phyloP scores from a whole-genome alignment of 2,329 filamentous ascomycete genomes.

The Ophiostoma pallidulum region DNA sequence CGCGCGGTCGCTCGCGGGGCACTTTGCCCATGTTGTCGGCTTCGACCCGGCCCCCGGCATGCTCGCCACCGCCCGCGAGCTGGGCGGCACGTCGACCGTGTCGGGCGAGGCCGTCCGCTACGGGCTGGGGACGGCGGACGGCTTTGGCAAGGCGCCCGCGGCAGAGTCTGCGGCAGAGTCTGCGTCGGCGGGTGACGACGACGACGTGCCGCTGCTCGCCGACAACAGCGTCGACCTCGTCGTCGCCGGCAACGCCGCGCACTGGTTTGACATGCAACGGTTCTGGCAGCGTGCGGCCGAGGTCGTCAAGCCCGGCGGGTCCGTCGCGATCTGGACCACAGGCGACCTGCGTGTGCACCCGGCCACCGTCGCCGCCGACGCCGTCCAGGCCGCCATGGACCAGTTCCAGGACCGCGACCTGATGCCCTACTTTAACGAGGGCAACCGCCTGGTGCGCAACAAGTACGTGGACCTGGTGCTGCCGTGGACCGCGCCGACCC shows the following conservation, averaged over 20 bases:
- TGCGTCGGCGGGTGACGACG: too few relatives aligned
- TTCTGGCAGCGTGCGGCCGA: constrained; percentile 41
- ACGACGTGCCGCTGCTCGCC: too few relatives aligned
- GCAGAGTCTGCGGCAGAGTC: constrained; percentile 16
- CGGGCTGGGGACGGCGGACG: constrained; percentile 34
- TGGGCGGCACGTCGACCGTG: constrained; percentile 24
- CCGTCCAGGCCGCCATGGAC: constrained; percentile 33
- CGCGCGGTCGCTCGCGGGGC: constrained; percentile 33
- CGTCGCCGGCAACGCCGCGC: constrained; percentile 39
- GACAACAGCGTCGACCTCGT: constrained; percentile 38
- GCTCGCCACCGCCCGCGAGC: constrained; percentile 36
- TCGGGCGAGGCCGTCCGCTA: constrained; percentile 29
- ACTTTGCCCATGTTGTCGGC: constrained; percentile 38
- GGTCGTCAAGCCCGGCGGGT: constrained; percentile 43
- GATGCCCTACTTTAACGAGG: constrained; percentile 28
- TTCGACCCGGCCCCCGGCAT: constrained; percentile 44
- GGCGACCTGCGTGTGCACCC: constrained; percentile 25
- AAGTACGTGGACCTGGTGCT: constrained; percentile 35
- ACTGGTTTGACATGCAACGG: constrained; percentile 47
- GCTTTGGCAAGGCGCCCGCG: constrained; percentile 23
- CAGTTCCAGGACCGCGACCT: constrained; percentile 28
- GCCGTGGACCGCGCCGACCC: constrained; percentile 36
- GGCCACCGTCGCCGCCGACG: constrained; percentile 29
- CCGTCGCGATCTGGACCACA: constrained; percentile 41
- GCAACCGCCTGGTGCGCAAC: constrained; percentile 32